phyloP scores from a whole-genome alignment of 225 moss, liverwort and hornwort species.

The Antitrichia curtipendula region DNA sequence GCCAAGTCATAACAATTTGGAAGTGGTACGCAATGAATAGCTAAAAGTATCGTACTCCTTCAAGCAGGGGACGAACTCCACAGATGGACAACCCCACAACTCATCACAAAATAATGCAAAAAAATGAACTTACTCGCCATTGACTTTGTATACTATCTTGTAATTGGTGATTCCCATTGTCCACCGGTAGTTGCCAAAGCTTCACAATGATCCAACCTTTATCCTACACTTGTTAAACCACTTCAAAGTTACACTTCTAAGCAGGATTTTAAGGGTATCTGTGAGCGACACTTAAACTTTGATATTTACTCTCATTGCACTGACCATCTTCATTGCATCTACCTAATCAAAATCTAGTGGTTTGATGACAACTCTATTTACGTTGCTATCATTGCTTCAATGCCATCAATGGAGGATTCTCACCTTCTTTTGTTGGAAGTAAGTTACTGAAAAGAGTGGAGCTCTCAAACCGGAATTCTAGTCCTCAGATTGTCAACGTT shows the following conservation, averaged over 20 bases:
- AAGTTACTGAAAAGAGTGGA: not conserved
- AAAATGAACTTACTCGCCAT: not conserved
- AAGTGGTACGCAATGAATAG: not conserved
- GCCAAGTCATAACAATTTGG: not conserved
- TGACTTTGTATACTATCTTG: not conserved
- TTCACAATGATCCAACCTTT: not conserved
- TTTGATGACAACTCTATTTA: not conserved
- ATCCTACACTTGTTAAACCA: not conserved
- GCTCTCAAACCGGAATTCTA: not conserved
- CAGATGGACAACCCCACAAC: not conserved
- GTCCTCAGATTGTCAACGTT: not conserved
- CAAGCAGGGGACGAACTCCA: not conserved
- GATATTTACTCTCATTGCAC: not conserved
- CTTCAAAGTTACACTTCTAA: not conserved
- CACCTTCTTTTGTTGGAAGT: not conserved
- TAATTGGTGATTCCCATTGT: not conserved
- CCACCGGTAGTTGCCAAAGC: not conserved
- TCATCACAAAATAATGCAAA: not conserved
- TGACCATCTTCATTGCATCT: no score
- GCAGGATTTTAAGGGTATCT: not conserved
- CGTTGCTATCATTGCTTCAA: not conserved
- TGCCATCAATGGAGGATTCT: not conserved
- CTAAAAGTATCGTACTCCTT: not conserved
- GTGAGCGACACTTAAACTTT: not conserved
- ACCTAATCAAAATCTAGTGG: not conserved